A percentile compares a stretch with the other conserved stretches of the same genome.
Conservation (phyloP, 2,329 filamentous ascomycete genomes). For the Aspergillus chevalieri region DNA sequence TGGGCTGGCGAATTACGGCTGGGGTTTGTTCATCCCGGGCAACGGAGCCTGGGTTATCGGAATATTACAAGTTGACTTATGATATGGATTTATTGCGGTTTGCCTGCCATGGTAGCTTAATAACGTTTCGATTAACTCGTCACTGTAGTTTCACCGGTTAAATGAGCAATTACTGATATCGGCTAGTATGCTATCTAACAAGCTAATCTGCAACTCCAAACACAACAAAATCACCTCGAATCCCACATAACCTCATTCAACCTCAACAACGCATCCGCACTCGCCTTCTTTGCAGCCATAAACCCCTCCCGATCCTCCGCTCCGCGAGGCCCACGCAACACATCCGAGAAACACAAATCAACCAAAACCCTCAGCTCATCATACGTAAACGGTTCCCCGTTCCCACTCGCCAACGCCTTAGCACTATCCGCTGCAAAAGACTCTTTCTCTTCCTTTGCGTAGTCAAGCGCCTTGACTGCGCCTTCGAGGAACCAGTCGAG, state of each 20-base stretch:
- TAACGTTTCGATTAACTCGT: not conserved
- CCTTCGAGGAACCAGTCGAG: slow-evolving; percentile 45
- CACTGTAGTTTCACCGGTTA: not conserved
- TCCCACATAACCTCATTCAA: slow-evolving; percentile 47
- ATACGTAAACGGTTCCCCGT: slow-evolving; percentile 40
- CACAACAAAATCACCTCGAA: slow-evolving; percentile 21
- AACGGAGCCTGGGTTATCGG: slow-evolving; percentile 20
- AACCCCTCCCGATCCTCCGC: slow-evolving; percentile 41
- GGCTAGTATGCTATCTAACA: not conserved
- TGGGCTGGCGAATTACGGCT: slow-evolving; percentile 25
- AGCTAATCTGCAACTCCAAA: not conserved
- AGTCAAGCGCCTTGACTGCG: slow-evolving; percentile 38
- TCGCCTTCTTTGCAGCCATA: slow-evolving; percentile 41
- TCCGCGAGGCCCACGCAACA: slow-evolving; percentile 35
- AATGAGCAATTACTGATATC: not conserved
- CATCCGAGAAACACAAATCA: slow-evolving; percentile 42
- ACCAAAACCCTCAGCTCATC: slow-evolving; percentile 42
- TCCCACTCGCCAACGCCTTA: slow-evolving; percentile 30
- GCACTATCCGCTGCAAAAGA: slow-evolving; percentile 28
- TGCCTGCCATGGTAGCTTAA: not conserved
- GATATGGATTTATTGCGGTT: not conserved
- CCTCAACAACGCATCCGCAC: slow-evolving; percentile 38
- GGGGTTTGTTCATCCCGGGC: slow-evolving; percentile 21
- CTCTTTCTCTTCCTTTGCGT: slow-evolving; percentile 41
- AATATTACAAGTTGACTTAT: slow-evolving; percentile 6